Conservation (phyloP, 1,284 basidiomycete genomes). For the Boletellus sp. region DNA sequence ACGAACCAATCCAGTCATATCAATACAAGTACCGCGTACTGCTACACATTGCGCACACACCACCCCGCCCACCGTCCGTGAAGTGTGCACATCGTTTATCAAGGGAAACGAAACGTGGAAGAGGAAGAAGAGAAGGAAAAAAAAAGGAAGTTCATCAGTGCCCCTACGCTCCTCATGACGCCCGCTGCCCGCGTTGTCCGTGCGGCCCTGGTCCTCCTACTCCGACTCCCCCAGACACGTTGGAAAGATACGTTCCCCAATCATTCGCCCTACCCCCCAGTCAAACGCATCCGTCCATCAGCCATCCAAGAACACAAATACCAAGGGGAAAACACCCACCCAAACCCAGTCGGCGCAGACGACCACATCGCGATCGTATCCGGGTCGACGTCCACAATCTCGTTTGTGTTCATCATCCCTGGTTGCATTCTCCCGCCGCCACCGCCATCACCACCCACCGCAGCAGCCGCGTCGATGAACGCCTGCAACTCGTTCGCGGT, state of each 20-base stretch:
- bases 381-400: conserved; percentile 33
- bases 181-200: background rate
- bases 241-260: conserved; percentile 36
- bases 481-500: conserved; percentile 10
- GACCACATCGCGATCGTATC: conserved; percentile 61
- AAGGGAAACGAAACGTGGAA: too few species aligned
- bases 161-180: background rate
- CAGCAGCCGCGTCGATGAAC: conserved; percentile 8
- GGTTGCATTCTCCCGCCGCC: background rate
- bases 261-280: conserved; percentile 31
- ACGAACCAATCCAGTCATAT: too few species aligned
- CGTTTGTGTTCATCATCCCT: conserved; percentile 4
- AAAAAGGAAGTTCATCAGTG: too few species aligned
- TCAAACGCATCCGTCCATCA: background rate
- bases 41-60: too few species aligned
- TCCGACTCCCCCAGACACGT: conserved; percentile 22
- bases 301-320: background rate
- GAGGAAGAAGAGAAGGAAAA: too few species aligned
- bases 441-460: background rate
- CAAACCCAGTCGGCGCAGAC: conserved; percentile 49
- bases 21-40: too few species aligned
- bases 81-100: too few species aligned
- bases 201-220: too few species aligned
- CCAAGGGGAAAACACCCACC: conserved; percentile 40
- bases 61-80: too few species aligned